Evolutionary conservation across 2,329 filamentous ascomycete genomes (phyloP), one percentile per base, ranked within the genome.

Genomic region (Fusarium liriodendri): DNA sequence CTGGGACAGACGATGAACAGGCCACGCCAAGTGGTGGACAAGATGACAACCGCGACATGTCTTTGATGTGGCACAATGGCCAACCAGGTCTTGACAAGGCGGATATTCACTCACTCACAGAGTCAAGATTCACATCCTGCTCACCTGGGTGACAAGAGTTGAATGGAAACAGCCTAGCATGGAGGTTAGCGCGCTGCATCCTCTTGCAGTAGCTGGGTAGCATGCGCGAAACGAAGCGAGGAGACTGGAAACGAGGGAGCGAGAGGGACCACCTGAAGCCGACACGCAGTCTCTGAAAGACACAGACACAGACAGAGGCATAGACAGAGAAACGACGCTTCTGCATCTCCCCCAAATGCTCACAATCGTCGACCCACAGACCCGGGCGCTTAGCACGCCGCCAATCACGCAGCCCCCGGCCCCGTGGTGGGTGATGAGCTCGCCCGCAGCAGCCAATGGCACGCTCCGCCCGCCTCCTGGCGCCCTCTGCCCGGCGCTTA

Each of bases 401-500:
- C 81, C 81, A 83, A 83, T 83, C 81, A 82, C 66, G 65, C 67
- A 64, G 57, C 64, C 69, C 55, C 71, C 54, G 67, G 73, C 68
- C 62, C 66, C 60, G 71, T 72, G 74, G 74, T 80, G 77, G 78
- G 81, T 83, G 81, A 83, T 78, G 73, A 76, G 72, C 74, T 74
- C 66, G 61, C 59, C 70, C 67, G 69, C 55, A 64, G 64, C 54
- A 64, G 58, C 81, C 81, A 82, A 82, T 82, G 62, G 35, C 33
- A 75, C 22, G 55, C 60, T 45, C 64, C 32, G 32, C 29, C 47
- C 37, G 59, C 20, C 59, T 62, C 35, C 22, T 64, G 47, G 61
- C 50, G 63, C 60, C 62, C 72, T 68, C 72, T 52, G 69, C 75
- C 76, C 76, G 81, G 82, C 82, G 82, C 82, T 83, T 83, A 83